These are phyloP conservation scores for Lentinus brumalis DNA, from an alignment of 768 basidiomycete species.

Conservation along the genomic window DNA sequence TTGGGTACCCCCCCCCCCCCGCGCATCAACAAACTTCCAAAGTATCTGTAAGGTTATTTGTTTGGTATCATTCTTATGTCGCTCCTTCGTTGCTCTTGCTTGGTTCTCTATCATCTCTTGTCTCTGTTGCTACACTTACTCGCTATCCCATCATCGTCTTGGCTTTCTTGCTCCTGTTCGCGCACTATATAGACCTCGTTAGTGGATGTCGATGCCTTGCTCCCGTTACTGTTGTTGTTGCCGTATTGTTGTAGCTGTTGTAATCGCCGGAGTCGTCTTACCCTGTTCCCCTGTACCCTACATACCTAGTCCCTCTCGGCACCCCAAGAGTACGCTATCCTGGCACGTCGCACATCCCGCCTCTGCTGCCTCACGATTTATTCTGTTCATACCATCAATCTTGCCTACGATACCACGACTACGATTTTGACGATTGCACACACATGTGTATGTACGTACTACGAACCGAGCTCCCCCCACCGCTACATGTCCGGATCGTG, in stretches of 20 bases:
- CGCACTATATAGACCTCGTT: slow-evolving; percentile 6
- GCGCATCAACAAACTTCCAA: background rate
- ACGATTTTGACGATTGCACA: background rate
- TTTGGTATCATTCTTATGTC: background rate
- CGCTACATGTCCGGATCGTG: background rate
- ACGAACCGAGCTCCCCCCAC: background rate
- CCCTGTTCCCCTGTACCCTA: background rate
- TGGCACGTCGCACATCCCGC: background rate
- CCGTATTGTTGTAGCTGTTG: background rate
- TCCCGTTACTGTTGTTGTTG: background rate
- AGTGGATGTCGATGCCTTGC: slow-evolving; percentile 1
- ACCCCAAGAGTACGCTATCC: slow-evolving; percentile 4
- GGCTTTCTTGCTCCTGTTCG: background rate
- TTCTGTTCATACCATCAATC: background rate
- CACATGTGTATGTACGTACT: background rate
- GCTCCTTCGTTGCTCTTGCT: background rate
- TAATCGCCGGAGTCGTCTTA: background rate
- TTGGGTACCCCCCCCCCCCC: no score
- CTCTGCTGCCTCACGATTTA: background rate
- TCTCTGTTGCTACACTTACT: background rate
- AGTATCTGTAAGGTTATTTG: background rate
- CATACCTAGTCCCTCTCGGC: background rate
- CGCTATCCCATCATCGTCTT: background rate
- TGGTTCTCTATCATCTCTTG: background rate
- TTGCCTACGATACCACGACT: background rate